A percentile compares a stretch with the other conserved stretches of the same genome.
These are phyloP conservation scores for Scytalidium lignicola DNA, from an alignment of 2,329 filamentous ascomycete genomes.

Conservation along the genomic window DNA sequence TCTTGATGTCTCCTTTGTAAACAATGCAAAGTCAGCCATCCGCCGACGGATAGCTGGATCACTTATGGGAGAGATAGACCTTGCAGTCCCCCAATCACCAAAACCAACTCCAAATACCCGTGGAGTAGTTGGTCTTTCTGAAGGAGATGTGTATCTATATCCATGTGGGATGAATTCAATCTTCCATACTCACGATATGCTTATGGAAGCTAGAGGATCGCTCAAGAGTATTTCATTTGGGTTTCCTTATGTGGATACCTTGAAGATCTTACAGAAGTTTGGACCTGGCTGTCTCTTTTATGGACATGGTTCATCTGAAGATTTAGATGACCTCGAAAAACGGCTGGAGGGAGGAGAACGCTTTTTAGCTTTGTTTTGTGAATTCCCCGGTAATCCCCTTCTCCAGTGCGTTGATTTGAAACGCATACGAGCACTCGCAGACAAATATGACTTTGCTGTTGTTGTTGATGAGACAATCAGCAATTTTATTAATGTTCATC, in stretches of 20 bases:
- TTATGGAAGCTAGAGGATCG: conserved; percentile 59
- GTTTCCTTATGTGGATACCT: conserved; percentile 96
- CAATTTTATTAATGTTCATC: conserved; percentile 93
- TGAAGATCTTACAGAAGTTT: conserved; percentile 94
- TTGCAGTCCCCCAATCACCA: conserved; percentile 50
- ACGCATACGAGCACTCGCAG: conserved; percentile 74
- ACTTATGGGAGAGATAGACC: conserved; percentile 65
- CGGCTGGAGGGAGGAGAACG: conserved; percentile 67
- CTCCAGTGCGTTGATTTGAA: conserved; percentile 77
- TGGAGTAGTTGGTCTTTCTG: conserved; percentile 61
- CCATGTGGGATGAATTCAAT: conserved; percentile 94
- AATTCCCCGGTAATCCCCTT: conserved; percentile 91
- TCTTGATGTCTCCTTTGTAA: conserved; percentile 71
- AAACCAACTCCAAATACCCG: conserved; percentile 44
- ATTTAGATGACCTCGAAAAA: conserved; percentile 77
- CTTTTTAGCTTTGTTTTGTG: conserved; percentile 82
- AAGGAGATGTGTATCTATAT: conserved; percentile 85
- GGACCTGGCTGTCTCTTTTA: conserved; percentile 87
- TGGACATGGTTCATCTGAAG: conserved; percentile 68
- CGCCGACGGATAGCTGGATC: conserved; percentile 83
- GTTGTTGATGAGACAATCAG: conserved; percentile 96
- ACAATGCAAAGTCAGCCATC: conserved; percentile 81
- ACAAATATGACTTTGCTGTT: conserved; percentile 81
- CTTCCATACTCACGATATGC: conserved; percentile 75
- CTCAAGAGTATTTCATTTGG: conserved; percentile 83